Evolutionary conservation across 2,329 filamentous ascomycete genomes (phyloP), one percentile per base, ranked within the genome.

Genomic region (Huntiella decipiens): DNA sequence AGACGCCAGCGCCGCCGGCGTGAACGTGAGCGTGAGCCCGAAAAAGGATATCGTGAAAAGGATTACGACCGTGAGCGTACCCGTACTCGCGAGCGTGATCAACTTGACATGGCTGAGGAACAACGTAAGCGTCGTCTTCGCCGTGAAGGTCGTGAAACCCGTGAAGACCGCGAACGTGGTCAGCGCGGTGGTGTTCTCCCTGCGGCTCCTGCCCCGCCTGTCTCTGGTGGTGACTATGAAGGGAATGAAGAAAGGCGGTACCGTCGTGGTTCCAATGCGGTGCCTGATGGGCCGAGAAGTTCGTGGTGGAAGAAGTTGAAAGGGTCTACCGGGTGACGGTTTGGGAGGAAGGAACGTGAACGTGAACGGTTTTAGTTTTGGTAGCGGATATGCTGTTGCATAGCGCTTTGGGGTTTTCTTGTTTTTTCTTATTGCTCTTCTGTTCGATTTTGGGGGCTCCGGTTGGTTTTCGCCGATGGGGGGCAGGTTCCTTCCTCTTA

Each of bases 251-350:
- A 67, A 49, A 61, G 64, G 33, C 60, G 64, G 19, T 61, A 63
- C 39, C 60, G 57, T 38, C 59, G 60, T 16, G 64, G 65, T 15
- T 58, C 60, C 36, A 61, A 63, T 15, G 54, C 62, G 16, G 61
- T 62, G 51, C 67, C 71, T 46, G 51, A 61, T 8, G 62, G 67
- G 10, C 70, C 70, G 15, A 62, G 69, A 48, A 71, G 66, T 51
- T 73, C 70, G 52, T 74, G 72, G 71, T 76, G 72, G 72, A 70
- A 62, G 60, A 74, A 73, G 61, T 57, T 73, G 44, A 66, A 66
- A 4, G 64, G 65, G 45, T 61, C 51, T 56, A 46, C 46, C 43
- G 41, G 44, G 8, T 50, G 45, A 50, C 48, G 22, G 22, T 28
- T 47, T 12, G 35, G 32, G 35, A 13, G 8, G 17, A 35, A 40